Evolutionary conservation across 2,329 filamentous ascomycete species (phyloP), one percentile per base, ranked within the genome.

Genomic region (Endothia cerciana): DNA sequence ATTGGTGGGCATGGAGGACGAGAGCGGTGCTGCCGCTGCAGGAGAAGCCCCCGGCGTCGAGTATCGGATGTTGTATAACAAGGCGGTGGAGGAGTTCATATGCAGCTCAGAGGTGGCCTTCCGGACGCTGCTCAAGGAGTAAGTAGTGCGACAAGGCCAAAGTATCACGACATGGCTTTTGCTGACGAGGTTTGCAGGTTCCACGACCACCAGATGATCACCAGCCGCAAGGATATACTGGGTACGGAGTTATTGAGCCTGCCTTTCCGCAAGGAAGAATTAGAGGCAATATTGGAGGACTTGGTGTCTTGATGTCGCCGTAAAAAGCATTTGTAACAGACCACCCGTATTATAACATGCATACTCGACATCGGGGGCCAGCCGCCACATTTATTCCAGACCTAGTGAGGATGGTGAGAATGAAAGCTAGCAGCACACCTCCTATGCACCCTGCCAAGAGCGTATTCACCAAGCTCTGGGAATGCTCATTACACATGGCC

Each of bases 201-300:
- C 77, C 93, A 97, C 75, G 95, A 99, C 73, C 95, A 99, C 80
- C 93, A 97, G 74, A 98, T 99, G 88, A 91, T 99, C 69, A 92
- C 92, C 64, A 96, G 91, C 68, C 87, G 89, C 69, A 94, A 94
- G 74, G 94, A 99, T 76, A 85, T 87, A 0, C 82, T 94, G 65
- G 95, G 95, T 3, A 94, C 91, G 2, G 95, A 98, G 75, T 81
- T 95, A 62, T 78, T 99, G 57, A 91, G 91, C 70, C 87, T 97
- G 17, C 95, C 95, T 0, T 93, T 98, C 74, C 84, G 89, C 53
- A 90, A 89, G 71, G 93, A 97, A 70, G 95, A 99, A 78, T 82
- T 98, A 74, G 94, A 97, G 77, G 89, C 86, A 1, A 91, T 97
- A 57, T 77, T 98, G 69, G 94, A 97, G 74, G 95, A 98, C 66